Base-by-base conservation (phyloP, 768 basidiomycete genomes). In the Hygrophorus pudorinus region DNA sequence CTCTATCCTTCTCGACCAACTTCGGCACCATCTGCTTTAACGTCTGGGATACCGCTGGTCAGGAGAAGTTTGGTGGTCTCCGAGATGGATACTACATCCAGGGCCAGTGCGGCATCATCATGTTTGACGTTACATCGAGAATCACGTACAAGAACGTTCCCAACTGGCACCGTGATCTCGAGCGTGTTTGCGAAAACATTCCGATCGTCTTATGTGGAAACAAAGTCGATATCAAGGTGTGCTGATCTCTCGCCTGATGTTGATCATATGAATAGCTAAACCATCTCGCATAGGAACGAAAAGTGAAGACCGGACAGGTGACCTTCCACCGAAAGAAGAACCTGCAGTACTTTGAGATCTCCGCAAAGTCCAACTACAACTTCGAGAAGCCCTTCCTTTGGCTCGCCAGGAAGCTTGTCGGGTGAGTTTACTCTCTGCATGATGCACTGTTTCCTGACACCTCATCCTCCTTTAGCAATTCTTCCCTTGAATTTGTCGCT, bases 291-390 rank as follows among this genome's bases (percentile, higher is more conserved):
- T 58, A 97, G 94, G 96, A 99, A 68, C 91, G 96, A 51, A 99
- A 99, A 78, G 96, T 99, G 55, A 99, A 98, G 77, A 98, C 94
- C 17, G 89, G 89, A 41, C 81, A 85, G 34, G 96, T 99, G 49
- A 99, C 96, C 36, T 99, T 99, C 84, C 96, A 98, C 76, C 78
- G 96, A 62, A 99, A 99, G 88, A 99, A 99, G 78, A 97, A 94
- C 68, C 77, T 99, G 42, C 96, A 98, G 63, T 99, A 99, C 73
- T 99, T 93, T 62, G 96, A 99, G 60, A 98, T 99, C 55, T 98
- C 96, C 0, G 96, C 96, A 43, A 99, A 99, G 70, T 97, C 93
- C 37, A 99, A 99, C 76, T 99, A 98, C 67, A 99, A 99, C 75
- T 98, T 98, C 60, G 96, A 99, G 70, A 97, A 97, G 65, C 96